Conservation (phyloP, 1,139 yeast species). For the Citeromyces hawaiiensis region DNA sequence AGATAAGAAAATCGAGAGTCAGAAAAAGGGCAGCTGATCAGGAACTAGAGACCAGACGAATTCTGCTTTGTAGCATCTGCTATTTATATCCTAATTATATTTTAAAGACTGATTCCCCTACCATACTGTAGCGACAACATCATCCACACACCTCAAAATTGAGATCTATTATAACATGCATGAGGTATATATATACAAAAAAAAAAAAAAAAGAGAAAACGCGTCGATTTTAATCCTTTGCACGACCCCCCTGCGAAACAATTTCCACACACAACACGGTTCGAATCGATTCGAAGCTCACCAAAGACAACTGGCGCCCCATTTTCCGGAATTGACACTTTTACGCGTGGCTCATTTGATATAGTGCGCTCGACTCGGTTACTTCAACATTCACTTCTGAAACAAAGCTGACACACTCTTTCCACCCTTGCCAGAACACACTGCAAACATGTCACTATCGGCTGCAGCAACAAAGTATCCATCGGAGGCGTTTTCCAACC, state of each 20-base stretch:
- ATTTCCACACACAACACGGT: not conserved
- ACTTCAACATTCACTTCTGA: not conserved
- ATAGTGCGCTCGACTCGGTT: not conserved
- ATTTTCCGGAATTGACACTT: too few relatives aligned
- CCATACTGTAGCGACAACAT: too few relatives aligned
- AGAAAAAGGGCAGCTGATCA: too few relatives aligned
- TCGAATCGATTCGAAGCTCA: not conserved
- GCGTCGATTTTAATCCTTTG: not conserved
- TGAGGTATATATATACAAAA: not conserved
- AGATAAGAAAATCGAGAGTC: too few relatives aligned
- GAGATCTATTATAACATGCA: not conserved
- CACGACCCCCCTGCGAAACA: not conserved
- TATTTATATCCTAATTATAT: too few relatives aligned
- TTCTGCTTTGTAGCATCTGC: too few relatives aligned
- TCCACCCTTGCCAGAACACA: not conserved
- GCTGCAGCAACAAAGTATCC: constrained; percentile 32
- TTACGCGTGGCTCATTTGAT: not conserved
- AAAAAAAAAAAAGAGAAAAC: not conserved
- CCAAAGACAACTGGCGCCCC: too few relatives aligned
- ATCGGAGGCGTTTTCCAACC: constrained; percentile 24
- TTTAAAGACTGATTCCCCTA: too few relatives aligned
- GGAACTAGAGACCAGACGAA: too few relatives aligned
- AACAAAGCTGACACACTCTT: not conserved
- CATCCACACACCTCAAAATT: too few relatives aligned
- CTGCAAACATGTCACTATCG: constrained; percentile 20